Percentiles rank a stretch among this genome's conserved stretches.
Conservation (phyloP, 257 asterid genomes). For the Solanum raphanifolium region DNA sequence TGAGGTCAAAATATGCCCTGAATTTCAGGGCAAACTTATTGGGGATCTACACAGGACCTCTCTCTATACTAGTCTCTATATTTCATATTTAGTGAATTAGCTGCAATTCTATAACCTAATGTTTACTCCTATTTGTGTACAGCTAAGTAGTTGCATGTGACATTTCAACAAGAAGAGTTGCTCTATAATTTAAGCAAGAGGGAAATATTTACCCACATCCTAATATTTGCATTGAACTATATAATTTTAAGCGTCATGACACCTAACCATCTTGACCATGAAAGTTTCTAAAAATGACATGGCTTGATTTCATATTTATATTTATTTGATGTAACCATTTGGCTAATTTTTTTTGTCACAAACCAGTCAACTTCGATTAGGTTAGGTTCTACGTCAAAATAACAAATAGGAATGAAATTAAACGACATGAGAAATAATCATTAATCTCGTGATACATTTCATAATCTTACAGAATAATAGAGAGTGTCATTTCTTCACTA, state of each 20-base stretch:
- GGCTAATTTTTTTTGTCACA: not conserved
- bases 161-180: not conserved
- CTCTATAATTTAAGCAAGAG: not conserved
- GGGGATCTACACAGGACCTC: not conserved
- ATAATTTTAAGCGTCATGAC: not conserved
- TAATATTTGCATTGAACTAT: not conserved
- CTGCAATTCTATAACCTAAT: not conserved
- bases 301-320: not conserved
- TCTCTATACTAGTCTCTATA: not conserved
- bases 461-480: not conserved
- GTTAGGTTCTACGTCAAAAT: not conserved
- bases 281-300: not conserved
- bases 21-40: constrained; percentile 1
- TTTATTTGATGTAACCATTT: not conserved
- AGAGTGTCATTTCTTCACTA: not conserved
- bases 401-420: not conserved
- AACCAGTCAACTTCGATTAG: not conserved
- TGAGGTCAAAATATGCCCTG: constrained; percentile 14
- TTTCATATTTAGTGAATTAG: not conserved
- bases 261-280: not conserved
- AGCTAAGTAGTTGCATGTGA: not conserved
- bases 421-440: not conserved
- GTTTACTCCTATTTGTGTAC: not conserved
- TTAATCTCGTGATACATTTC: not conserved
- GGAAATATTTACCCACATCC: not conserved